Evolutionary conservation across 768 basidiomycete species (phyloP), one percentile per base, ranked within the genome.

Genomic region (Amanita thiersii): DNA sequence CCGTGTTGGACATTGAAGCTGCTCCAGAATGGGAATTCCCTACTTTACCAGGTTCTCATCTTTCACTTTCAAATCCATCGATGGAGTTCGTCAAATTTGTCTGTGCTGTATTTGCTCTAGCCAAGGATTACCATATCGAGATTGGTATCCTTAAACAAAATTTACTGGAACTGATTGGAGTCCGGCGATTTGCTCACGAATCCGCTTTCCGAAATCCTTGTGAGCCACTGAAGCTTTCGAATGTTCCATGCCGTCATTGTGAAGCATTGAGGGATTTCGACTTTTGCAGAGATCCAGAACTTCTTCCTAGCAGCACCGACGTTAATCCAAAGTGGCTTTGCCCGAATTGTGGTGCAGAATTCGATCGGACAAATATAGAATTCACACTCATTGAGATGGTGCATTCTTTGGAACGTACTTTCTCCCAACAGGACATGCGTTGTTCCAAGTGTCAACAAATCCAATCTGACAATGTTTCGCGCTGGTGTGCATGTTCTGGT

Each of bases 181-280:
- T 94, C 26, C 77, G 82, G 37, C 91, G 96, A 58, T 98, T 94
- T 52, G 79, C 90, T 5, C 65, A 66, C 39, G 86, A 92, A 37
- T 92, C 92, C 3, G 59, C 71, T 1, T 99, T 93, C 70, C 77
- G 78, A 40, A 96, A 96, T 56, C 93, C 93, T 0, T 97, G 92
- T 63, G 83, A 90, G 56, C 78, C 87, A 6, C 71, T 94, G 42
- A 84, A 85, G 51, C 60, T 98, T 19, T 68, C 80, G 32, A 87
- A 87, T 56, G 84, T 97, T 26, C 86, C 93, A 21, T 97, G 94
- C 57, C 78, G 75, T 30, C 76, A 81, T 52, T 98, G 88, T 62
- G 92, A 91, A 57, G 63, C 68, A 10, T 70, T 92, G 46, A 77
- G 86, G 2, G 91, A 94, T 57, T 87, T 99, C 53, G 96, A 99